These are phyloP conservation scores for Suhomyces taliae DNA, from an alignment of 1,139 yeast genomes.

Conservation along the genomic window DNA sequence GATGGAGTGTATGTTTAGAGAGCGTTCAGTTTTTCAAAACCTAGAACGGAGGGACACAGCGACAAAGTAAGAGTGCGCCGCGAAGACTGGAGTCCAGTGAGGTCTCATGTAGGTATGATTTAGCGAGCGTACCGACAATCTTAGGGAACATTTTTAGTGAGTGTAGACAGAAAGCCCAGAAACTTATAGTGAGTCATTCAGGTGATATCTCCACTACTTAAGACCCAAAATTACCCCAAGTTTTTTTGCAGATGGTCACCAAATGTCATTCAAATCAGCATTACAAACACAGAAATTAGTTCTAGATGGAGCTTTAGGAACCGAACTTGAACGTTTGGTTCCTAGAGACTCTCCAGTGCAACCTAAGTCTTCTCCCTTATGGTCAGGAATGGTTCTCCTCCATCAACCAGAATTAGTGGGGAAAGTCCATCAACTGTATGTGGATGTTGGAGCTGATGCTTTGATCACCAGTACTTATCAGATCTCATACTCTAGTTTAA, in stretches of 20 bases:
- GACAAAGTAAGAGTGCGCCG: no score
- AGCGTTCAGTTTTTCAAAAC: not conserved
- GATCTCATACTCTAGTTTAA: conserved; percentile 45
- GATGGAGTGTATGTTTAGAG: not conserved
- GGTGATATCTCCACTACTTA: no score
- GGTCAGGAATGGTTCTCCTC: conserved; percentile 61
- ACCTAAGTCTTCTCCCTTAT: conserved; percentile 41
- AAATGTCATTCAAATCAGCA: not conserved
- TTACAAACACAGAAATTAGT: conserved; percentile 7
- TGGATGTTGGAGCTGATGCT: conserved; percentile 53
- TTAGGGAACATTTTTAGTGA: no score
- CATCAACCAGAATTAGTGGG: conserved; percentile 48
- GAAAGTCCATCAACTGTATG: conserved; percentile 51
- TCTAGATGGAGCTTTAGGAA: conserved; percentile 21
- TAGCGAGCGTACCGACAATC: no score
- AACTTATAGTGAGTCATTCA: no score
- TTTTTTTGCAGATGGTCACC: not conserved
- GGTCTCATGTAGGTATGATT: no score
- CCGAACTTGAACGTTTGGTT: conserved; percentile 17
- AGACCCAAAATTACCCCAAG: not conserved
- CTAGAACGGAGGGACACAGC: not conserved
- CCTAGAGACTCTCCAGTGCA: conserved; percentile 16
- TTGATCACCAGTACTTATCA: conserved; percentile 66
- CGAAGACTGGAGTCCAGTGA: no score
- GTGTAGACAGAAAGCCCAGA: no score